A percentile compares a stretch with the other conserved stretches of the same genome.
Evolutionary conservation across 176 grass and related monocot species (phyloP).

Genomic region (Musa acuminata): DNA sequence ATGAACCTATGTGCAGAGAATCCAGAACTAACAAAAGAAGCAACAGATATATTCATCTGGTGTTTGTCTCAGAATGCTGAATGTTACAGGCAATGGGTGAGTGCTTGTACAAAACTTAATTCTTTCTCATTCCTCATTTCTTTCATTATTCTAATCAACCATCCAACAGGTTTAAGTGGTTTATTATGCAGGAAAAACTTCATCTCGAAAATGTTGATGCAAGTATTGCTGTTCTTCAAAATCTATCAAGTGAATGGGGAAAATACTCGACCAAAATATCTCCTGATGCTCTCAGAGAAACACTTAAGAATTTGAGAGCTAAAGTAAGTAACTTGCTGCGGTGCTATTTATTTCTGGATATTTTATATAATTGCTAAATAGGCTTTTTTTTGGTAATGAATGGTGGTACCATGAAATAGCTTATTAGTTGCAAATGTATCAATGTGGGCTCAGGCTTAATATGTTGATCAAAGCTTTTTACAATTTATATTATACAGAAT

Average conservation of each 20-base stretch:
- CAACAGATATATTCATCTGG: constrained; percentile 66
- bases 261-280: constrained; percentile 55
- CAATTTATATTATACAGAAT: constrained; percentile 42
- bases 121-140: background rate
- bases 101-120: constrained; percentile 2
- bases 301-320: constrained; percentile 61
- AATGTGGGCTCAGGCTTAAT: background rate
- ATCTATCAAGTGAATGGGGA: constrained; percentile 59
- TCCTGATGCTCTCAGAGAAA: constrained; percentile 53
- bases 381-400: no score
- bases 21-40: constrained; percentile 59
- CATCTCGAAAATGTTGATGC: constrained; percentile 56
- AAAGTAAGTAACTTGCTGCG: constrained; percentile 40
- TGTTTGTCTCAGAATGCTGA: constrained; percentile 78
- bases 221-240: constrained; percentile 59
- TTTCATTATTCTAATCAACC: background rate
- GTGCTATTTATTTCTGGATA: background rate
- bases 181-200: constrained; percentile 50
- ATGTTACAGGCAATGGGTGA: constrained; percentile 86
- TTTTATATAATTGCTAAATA: background rate
- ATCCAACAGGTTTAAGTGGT: background rate
- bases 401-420: no score
- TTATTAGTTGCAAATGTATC: background rate
- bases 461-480: background rate
- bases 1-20: constrained; percentile 50